These are phyloP conservation scores for Solanum tarijense DNA, from an alignment of 257 asterid genomes.

Conservation along the genomic window DNA sequence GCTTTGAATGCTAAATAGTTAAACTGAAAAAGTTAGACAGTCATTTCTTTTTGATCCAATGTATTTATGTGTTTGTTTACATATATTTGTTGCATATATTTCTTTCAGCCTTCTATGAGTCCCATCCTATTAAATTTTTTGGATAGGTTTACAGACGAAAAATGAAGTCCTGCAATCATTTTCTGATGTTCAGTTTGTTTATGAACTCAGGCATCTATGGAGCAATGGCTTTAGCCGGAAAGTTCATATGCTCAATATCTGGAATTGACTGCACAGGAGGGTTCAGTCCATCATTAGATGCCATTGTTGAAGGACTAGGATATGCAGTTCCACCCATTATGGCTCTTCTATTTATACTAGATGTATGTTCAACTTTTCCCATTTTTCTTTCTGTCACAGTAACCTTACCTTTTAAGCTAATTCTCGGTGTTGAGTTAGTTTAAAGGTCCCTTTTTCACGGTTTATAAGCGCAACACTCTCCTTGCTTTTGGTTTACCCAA, in stretches of 20 bases:
- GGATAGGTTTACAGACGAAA: neutral
- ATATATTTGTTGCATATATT: neutral
- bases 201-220: conserved; percentile 65
- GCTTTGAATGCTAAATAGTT: neutral
- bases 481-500: neutral
- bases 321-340: conserved; percentile 96
- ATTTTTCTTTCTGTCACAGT: neutral
- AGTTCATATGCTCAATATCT: conserved; percentile 76
- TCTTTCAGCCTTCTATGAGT: neutral
- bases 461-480: neutral
- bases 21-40: neutral
- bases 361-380: conserved; percentile 34
- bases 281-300: conserved; percentile 60
- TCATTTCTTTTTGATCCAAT: neutral
- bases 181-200: neutral
- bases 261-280: conserved; percentile 89
- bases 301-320: conserved; percentile 83
- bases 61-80: neutral
- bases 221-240: conserved; percentile 92
- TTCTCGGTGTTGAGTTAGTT: neutral
- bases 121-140: neutral
- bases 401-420: neutral
- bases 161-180: neutral
- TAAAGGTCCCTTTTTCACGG: neutral
- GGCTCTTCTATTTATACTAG: conserved; percentile 88